phyloP scores from a whole-genome alignment of 148 eudicot species.

The Selenicereus undatus region DNA sequence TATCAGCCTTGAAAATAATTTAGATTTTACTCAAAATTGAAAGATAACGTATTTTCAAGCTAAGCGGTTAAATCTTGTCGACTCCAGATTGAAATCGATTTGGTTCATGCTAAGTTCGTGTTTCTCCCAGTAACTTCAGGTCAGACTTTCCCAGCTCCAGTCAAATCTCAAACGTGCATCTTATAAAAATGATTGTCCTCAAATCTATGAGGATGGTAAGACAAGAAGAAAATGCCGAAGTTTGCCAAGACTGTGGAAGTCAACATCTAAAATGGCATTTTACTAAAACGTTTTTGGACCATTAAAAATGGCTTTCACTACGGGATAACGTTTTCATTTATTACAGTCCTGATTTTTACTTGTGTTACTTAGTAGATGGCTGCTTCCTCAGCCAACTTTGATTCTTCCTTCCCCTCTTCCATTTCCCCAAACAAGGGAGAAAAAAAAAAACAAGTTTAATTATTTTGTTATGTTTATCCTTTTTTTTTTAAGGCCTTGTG shows the following conservation, averaged over 20 bases:
- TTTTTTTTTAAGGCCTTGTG: no score
- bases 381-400: background rate
- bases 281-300: background rate
- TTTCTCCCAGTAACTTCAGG: no score
- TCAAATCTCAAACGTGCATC: background rate
- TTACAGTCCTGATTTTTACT: background rate
- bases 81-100: no score
- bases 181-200: background rate
- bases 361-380: background rate
- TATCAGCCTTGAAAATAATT: no score
- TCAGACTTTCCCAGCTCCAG: no score
- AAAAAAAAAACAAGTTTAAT: no score
- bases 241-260: background rate
- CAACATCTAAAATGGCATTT: background rate
- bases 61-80: no score
- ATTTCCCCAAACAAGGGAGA: background rate
- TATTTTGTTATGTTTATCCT: no score
- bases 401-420: constrained; percentile 6
- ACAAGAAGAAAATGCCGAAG: background rate
- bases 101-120: no score
- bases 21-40: no score
- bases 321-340: background rate
- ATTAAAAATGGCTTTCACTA: background rate
- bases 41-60: no score
- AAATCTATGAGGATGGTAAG: background rate